Evolutionary conservation across 2,329 filamentous ascomycete genomes (phyloP), one percentile per base, ranked within the genome.

Genomic region (Alternaria triticimaculans): DNA sequence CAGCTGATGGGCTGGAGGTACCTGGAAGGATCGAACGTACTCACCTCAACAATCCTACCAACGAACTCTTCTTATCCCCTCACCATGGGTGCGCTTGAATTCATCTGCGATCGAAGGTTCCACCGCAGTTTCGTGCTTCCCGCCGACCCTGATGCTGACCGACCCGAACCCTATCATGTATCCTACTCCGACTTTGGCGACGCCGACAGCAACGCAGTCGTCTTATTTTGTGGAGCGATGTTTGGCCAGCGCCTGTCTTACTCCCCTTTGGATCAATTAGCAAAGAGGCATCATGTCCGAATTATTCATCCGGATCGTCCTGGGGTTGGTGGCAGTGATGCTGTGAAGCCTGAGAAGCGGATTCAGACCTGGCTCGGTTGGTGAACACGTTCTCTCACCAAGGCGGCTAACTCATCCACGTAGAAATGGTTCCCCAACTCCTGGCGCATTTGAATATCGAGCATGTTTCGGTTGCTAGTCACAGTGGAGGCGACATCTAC

Each of bases 161-260:
- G 70, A 57, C 15, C 45, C 23, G 62, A 61, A 11, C 67, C 71
- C 3, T 70, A 72, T 44, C 73, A 70, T 44, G 63, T 77, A 14
- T 74, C 75, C 21, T 78, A 77, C 51, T 54, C 73, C 33, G 76
- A 77, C 50, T 78, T 69, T 64, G 76, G 76, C 9, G 70, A 77
- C 51, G 23, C 46, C 20, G 50, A 69, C 33, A 76, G 74, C 62
- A 65, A 73, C 46, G 71, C 72, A 6, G 72, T 77, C 10, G 73
- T 78, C 2, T 55, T 78, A 1, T 72, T 78, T 23, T 77, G 74
- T 44, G 75, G 76, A 9, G 74, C 68, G 2, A 51, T 78, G 18
- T 75, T 76, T 63, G 72, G 67, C 9, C 66, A 63, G 9, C 69
- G 76, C 9, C 61, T 76, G 3, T 68, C 62, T 48, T 75, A 76